Evolutionary conservation across 768 basidiomycete species (phyloP).

Genomic region (Clitopilus passeckerianus): DNA sequence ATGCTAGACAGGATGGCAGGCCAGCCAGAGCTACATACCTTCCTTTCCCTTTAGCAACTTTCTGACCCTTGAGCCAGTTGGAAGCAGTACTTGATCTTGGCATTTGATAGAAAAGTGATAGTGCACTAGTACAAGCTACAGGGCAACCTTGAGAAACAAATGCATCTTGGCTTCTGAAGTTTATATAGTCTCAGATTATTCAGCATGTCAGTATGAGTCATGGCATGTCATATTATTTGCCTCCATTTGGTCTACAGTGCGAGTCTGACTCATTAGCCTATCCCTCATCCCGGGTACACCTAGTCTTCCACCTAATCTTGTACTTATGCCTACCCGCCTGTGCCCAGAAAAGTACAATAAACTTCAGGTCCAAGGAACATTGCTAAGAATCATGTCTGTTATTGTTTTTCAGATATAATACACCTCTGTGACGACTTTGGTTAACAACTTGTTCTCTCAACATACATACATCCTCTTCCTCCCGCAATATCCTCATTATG

Average conservation of each 20-base stretch:
- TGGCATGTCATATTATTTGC: neutral
- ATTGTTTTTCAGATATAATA: too few relatives aligned
- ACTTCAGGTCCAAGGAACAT: neutral
- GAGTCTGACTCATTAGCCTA: too few relatives aligned
- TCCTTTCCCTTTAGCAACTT: neutral
- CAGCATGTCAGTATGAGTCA: neutral
- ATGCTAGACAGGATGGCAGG: neutral
- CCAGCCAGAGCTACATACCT: neutral
- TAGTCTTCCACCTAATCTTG: too few relatives aligned
- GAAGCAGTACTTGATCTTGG: neutral
- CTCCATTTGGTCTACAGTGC: neutral
- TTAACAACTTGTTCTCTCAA: conserved; percentile 23
- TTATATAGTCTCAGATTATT: neutral
- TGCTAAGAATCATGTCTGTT: too few relatives aligned
- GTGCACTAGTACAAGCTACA: neutral
- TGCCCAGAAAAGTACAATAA: too few relatives aligned
- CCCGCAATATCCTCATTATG: conserved; percentile 53
- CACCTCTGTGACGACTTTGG: too few relatives aligned
- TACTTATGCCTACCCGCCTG: too few relatives aligned
- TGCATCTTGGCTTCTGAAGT: neutral
- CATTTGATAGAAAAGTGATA: neutral
- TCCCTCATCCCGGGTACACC: too few relatives aligned
- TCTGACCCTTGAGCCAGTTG: neutral
- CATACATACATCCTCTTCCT: conserved; percentile 26
- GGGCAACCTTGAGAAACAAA: neutral